These are phyloP conservation scores for Casuarina equisetifolia DNA, from an alignment of 306 rosid genomes.

Conservation along the genomic window DNA sequence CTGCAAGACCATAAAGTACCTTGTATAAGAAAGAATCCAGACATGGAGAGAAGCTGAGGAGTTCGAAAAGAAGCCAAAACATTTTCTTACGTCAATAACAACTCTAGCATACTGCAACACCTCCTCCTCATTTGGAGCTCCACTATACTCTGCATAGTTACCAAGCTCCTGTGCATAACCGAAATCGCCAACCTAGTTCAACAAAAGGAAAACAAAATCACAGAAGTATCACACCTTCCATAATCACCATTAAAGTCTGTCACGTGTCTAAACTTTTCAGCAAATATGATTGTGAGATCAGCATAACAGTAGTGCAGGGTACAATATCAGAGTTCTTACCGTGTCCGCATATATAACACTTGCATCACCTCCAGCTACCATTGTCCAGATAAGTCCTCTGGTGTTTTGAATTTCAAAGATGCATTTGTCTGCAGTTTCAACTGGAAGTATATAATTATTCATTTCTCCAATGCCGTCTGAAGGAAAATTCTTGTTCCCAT, in stretches of 20 bases:
- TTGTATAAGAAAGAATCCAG: slow-evolving; percentile 5
- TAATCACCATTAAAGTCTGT: slow-evolving; percentile 2
- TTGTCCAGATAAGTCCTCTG: slow-evolving; percentile 89
- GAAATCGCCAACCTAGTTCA: slow-evolving; percentile 76
- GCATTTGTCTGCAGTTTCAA: slow-evolving; percentile 69
- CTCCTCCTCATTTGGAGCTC: slow-evolving; percentile 93
- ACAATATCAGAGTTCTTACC: slow-evolving; percentile 40
- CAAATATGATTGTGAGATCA: not conserved
- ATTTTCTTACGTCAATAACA: slow-evolving; percentile 64
- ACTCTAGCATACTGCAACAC: slow-evolving; percentile 93
- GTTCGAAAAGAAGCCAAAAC: not conserved
- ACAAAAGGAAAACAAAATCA: slow-evolving; percentile 13
- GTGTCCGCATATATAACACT: slow-evolving; percentile 88
- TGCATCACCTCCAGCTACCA: slow-evolving; percentile 97
- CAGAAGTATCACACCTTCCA: slow-evolving; percentile 5
- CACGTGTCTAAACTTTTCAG: slow-evolving; percentile 22
- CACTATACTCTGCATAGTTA: slow-evolving; percentile 95
- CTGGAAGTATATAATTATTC: slow-evolving; percentile 12
- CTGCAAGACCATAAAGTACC: slow-evolving; percentile 43
- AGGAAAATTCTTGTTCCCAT: slow-evolving; percentile 3
- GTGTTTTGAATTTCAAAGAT: slow-evolving; percentile 81
- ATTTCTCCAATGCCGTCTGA: not conserved
- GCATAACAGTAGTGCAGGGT: not conserved
- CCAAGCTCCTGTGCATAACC: slow-evolving; percentile 94
- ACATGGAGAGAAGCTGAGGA: slow-evolving; percentile 16